Evolutionary conservation across 495 filamentous ascomycete genomes (phyloP).

Genomic region (Aspergillus asperescens): DNA sequence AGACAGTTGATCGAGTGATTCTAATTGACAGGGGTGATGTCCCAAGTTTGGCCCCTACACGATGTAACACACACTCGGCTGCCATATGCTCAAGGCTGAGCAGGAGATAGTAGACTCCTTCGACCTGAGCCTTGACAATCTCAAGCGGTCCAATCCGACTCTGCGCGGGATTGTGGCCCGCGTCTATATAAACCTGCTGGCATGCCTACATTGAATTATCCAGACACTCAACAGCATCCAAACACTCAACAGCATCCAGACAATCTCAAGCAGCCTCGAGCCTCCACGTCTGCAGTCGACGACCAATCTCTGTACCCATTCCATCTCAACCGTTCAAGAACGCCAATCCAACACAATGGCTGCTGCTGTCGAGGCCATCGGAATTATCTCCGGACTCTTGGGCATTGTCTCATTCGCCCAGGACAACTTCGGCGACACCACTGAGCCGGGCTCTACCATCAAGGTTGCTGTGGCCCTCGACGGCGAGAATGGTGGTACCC

Average conservation of each 20-base stretch:
- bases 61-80: background rate
- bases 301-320: background rate
- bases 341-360: background rate
- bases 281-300: background rate
- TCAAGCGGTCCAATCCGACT: too few relatives aligned
- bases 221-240: background rate
- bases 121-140: too few relatives aligned
- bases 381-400: conserved; percentile 13
- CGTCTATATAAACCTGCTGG: background rate
- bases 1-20: too few relatives aligned
- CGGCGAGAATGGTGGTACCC: background rate
- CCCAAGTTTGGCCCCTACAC: background rate
- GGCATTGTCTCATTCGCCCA: conserved; percentile 8
- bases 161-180: background rate
- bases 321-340: background rate
- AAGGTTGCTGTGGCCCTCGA: conserved; percentile 13
- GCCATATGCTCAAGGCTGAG: too few relatives aligned
- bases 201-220: background rate
- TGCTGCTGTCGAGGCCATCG: conserved; percentile 7
- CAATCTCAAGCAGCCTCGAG: background rate
- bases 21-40: too few relatives aligned
- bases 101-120: too few relatives aligned
- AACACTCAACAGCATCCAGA: background rate
- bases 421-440: conserved; percentile 1
- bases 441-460: conserved; percentile 7